Conservation (phyloP, 1,284 basidiomycete species). For the Volvariella volvacea region DNA sequence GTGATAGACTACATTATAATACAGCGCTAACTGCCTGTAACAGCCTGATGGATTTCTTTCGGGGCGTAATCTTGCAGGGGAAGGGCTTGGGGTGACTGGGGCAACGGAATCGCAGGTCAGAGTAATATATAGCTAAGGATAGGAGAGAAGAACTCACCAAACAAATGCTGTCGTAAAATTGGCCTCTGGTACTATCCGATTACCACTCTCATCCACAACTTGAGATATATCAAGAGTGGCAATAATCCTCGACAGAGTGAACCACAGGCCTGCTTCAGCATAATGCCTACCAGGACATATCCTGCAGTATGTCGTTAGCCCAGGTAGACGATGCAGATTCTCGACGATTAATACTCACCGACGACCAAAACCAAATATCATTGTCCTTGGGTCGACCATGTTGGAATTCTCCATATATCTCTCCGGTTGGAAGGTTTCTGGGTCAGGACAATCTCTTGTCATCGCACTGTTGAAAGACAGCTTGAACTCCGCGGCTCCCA, state of each 20-base stretch:
- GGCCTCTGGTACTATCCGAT: slow-evolving; percentile 20
- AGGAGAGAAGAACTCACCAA: slow-evolving; percentile 27
- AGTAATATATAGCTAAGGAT: slow-evolving; percentile 1
- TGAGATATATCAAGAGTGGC: slow-evolving; percentile 29
- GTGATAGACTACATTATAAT: no score
- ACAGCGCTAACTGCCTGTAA: no score
- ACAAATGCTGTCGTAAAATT: slow-evolving; percentile 29
- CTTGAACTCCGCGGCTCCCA: no score
- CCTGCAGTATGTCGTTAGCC: slow-evolving; percentile 13
- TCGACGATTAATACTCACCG: slow-evolving; percentile 20
- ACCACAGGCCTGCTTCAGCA: slow-evolving; percentile 29
- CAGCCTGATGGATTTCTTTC: no score
- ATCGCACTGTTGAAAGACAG: no score
- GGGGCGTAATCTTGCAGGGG: slow-evolving; percentile 23
- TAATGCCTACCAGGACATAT: slow-evolving; percentile 38
- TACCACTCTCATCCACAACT: slow-evolving; percentile 22
- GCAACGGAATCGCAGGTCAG: not conserved
- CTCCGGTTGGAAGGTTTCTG: slow-evolving; percentile 31
- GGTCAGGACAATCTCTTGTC: slow-evolving; percentile 14
- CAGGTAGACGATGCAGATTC: slow-evolving; percentile 1
- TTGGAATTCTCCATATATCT: slow-evolving; percentile 26
- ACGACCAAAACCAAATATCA: slow-evolving; percentile 41
- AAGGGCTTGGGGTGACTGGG: slow-evolving; percentile 32
- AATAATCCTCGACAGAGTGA: slow-evolving; percentile 26
- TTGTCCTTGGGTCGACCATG: slow-evolving; percentile 30